A percentile compares a stretch with the other conserved stretches of the same genome.
phyloP scores from a whole-genome alignment of 2,329 filamentous ascomycete species.

The Penicillium sp. region DNA sequence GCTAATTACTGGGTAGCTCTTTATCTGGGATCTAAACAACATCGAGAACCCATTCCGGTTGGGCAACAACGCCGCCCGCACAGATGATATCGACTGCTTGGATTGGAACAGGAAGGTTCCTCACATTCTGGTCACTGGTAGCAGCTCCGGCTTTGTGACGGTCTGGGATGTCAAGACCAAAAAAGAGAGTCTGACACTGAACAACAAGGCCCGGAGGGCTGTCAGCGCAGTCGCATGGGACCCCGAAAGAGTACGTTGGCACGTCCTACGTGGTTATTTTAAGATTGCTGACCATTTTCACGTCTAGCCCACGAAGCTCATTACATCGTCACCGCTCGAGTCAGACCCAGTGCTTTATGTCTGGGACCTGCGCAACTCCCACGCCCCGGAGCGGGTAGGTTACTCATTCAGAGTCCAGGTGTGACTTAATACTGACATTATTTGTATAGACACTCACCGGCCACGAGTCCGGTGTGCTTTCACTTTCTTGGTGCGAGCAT shows the following conservation, averaged over 20 bases:
- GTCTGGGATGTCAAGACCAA: constrained; percentile 99
- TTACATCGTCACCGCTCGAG: constrained; percentile 89
- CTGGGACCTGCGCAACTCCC: constrained; percentile 95
- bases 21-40: constrained; percentile 92
- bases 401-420: not conserved
- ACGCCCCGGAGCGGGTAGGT: constrained; percentile 71
- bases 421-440: constrained; percentile 13
- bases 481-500: constrained; percentile 90
- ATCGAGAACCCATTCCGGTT: constrained; percentile 82
- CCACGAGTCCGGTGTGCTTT: constrained; percentile 92
- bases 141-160: constrained; percentile 89
- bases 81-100: constrained; percentile 92
- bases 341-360: constrained; percentile 82
- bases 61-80: constrained; percentile 80
- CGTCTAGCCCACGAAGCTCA: constrained; percentile 72
- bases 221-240: constrained; percentile 98
- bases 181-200: constrained; percentile 93
- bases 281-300: constrained; percentile 13
- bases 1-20: constrained; percentile 53
- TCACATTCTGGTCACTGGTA: constrained; percentile 92
- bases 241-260: constrained; percentile 65
- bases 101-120: constrained; percentile 99
- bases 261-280: not conserved
- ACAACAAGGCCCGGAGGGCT: constrained; percentile 81
- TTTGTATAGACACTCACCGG: constrained; percentile 67